Evolutionary conservation across 805 yeast species (phyloP).

Genomic region (Wilhelminamyces savonicus): DNA sequence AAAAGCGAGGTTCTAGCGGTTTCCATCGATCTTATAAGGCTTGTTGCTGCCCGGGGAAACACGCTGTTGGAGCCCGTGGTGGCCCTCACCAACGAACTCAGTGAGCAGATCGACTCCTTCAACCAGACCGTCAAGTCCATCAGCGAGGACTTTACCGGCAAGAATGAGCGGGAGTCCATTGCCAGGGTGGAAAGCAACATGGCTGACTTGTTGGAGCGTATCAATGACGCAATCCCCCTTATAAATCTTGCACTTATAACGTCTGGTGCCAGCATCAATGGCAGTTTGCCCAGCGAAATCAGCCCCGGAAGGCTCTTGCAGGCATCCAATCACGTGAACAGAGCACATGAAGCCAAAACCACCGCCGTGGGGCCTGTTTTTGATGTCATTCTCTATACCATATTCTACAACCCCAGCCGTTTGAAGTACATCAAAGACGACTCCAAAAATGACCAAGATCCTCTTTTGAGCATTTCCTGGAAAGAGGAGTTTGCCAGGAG

Average conservation of each 20-base stretch:
- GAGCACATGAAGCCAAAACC: constrained; percentile 25
- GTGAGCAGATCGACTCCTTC: constrained; percentile 51
- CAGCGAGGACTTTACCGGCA: constrained; percentile 19
- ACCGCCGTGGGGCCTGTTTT: constrained; percentile 53
- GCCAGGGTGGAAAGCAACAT: constrained; percentile 45
- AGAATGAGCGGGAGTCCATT: constrained; percentile 32
- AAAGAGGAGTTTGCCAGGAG: constrained; percentile 65
- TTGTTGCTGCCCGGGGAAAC: constrained; percentile 58
- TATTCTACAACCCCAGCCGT: constrained; percentile 54
- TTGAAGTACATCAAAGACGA: constrained; percentile 24
- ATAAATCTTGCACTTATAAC: constrained; percentile 61
- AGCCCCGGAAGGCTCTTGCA: constrained; percentile 65
- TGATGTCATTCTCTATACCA: constrained; percentile 49
- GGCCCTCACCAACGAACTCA: constrained; percentile 48
- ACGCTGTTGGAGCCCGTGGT: constrained; percentile 51
- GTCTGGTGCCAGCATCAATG: constrained; percentile 56
- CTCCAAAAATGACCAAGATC: constrained; percentile 6
- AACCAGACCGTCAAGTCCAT: constrained; percentile 42
- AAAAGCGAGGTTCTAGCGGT: constrained; percentile 56
- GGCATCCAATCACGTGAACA: constrained; percentile 44
- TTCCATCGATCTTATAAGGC: constrained; percentile 61
- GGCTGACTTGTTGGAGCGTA: constrained; percentile 39
- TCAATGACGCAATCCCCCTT: constrained; percentile 66
- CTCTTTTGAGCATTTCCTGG: constrained; percentile 51
- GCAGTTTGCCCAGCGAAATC: constrained; percentile 42